These are phyloP conservation scores for Arabis hirsuta DNA, from an alignment of 345 rosid species.

Conservation along the genomic window DNA sequence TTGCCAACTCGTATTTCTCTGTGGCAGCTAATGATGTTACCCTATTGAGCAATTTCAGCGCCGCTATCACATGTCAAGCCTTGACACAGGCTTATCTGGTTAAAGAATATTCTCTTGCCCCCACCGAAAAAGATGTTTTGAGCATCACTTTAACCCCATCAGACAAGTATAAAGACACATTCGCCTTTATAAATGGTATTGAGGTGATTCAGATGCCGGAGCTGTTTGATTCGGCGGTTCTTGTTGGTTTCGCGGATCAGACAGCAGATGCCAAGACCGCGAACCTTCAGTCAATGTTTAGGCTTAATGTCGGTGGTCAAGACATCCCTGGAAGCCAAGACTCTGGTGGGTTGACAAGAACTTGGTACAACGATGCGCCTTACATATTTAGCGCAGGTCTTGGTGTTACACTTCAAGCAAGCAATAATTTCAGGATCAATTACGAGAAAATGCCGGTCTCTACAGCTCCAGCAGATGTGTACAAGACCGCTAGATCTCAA, in stretches of 20 bases:
- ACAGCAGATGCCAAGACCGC: conserved; percentile 40
- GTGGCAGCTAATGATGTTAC: conserved; percentile 56
- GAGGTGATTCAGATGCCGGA: conserved; percentile 63
- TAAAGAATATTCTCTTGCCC: conserved; percentile 68
- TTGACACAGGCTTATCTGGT: conserved; percentile 69
- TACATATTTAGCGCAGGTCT: conserved; percentile 56
- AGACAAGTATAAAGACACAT: conserved; percentile 45
- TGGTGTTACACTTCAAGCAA: conserved; percentile 49
- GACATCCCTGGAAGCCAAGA: conserved; percentile 62
- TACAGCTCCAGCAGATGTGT: conserved; percentile 64
- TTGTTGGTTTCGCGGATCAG: conserved; percentile 65
- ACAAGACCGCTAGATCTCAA: conserved; percentile 63
- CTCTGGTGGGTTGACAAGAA: conserved; percentile 57
- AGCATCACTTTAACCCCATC: conserved; percentile 61
- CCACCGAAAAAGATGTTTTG: conserved; percentile 43
- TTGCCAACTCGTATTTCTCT: conserved; percentile 61
- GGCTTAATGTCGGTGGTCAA: conserved; percentile 77
- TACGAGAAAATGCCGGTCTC: conserved; percentile 49
- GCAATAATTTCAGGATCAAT: conserved; percentile 35
- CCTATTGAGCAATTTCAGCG: conserved; percentile 76
- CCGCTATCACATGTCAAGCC: conserved; percentile 72
- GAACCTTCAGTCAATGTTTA: conserved; percentile 64
- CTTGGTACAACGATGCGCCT: conserved; percentile 77
- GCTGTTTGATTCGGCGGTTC: conserved; percentile 52
- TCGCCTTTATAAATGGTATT: conserved; percentile 77